Conservation (phyloP, 2,329 filamentous ascomycete genomes). For the Arthrobotrys iridis region DNA sequence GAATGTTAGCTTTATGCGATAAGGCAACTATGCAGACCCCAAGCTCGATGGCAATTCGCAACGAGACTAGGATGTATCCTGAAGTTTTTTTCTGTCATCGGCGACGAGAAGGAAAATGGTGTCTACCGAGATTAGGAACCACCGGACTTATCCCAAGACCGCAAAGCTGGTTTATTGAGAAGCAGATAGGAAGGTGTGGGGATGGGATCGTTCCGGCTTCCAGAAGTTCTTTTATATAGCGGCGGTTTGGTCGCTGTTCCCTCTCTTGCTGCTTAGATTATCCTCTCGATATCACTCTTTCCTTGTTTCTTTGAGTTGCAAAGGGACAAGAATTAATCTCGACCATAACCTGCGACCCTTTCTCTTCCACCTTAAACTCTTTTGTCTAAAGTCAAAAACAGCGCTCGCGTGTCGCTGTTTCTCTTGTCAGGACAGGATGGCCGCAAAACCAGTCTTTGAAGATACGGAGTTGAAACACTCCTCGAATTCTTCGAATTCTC, state of each 20-base stretch:
- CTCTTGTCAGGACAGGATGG: conserved; percentile 15
- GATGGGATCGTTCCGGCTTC: conserved; percentile 28
- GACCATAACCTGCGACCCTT: neutral
- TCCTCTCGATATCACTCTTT: conserved; percentile 24
- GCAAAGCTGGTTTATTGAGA: conserved; percentile 4
- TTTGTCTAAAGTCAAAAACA: neutral
- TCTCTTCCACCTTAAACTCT: neutral
- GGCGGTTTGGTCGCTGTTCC: conserved; percentile 4
- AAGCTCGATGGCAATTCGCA: conserved; percentile 11
- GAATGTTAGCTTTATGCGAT: conserved; percentile 30
- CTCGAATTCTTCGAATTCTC: neutral
- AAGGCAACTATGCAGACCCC: conserved; percentile 39
- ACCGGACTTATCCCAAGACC: conserved; percentile 13
- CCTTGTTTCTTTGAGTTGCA: neutral
- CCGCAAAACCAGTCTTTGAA: conserved; percentile 20
- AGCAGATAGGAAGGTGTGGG: conserved; percentile 37
- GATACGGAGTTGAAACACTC: conserved; percentile 25
- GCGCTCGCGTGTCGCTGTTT: conserved; percentile 21
- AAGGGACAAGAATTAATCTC: conserved; percentile 22
- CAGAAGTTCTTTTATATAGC: conserved; percentile 41
- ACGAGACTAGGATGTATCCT: conserved; percentile 17
- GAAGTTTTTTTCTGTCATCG: conserved; percentile 35
- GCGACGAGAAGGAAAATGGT: conserved; percentile 21
- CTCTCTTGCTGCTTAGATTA: neutral
- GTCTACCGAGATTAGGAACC: conserved; percentile 38